These are phyloP conservation scores for Aspergillus sp. DNA, from an alignment of 2,329 filamentous ascomycete genomes.

Conservation along the genomic window DNA sequence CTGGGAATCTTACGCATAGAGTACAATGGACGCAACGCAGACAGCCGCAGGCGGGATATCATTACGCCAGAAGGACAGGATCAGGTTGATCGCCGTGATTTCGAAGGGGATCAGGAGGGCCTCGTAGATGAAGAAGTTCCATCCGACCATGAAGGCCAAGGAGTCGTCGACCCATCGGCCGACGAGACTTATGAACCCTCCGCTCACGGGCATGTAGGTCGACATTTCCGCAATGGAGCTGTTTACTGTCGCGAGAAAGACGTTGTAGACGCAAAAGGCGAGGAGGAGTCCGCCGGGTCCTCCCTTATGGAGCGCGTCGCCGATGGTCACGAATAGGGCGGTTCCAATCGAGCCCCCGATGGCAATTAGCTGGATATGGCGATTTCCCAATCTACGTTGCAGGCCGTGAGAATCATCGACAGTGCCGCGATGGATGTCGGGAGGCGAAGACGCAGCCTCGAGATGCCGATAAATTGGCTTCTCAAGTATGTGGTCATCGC, in stretches of 20 bases:
- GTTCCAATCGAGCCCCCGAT: conserved; percentile 26
- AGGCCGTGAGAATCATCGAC: no score
- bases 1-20: not conserved
- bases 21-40: not conserved
- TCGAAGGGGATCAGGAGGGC: conserved; percentile 22
- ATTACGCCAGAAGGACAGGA: conserved; percentile 26
- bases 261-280: conserved; percentile 13
- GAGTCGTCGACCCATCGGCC: conserved; percentile 32
- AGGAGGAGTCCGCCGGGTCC: conserved; percentile 24
- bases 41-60: conserved; percentile 26
- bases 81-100: conserved; percentile 26
- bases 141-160: conserved; percentile 29
- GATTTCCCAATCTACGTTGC: not conserved
- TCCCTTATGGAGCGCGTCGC: conserved; percentile 15
- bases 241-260: conserved; percentile 16
- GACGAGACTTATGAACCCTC: conserved; percentile 24
- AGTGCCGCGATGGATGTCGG: no score
- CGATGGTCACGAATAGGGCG: conserved; percentile 23
- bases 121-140: conserved; percentile 36
- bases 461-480: no score
- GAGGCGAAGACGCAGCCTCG: no score
- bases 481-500: no score
- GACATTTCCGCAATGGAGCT: conserved; percentile 33
- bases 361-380: conserved; percentile 11
- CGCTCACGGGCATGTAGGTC: conserved; percentile 25